Evolutionary conservation across 169 alveolate species (phyloP), one percentile per base, ranked within the genome.

Genomic region (Perkinsus marinus): DNA sequence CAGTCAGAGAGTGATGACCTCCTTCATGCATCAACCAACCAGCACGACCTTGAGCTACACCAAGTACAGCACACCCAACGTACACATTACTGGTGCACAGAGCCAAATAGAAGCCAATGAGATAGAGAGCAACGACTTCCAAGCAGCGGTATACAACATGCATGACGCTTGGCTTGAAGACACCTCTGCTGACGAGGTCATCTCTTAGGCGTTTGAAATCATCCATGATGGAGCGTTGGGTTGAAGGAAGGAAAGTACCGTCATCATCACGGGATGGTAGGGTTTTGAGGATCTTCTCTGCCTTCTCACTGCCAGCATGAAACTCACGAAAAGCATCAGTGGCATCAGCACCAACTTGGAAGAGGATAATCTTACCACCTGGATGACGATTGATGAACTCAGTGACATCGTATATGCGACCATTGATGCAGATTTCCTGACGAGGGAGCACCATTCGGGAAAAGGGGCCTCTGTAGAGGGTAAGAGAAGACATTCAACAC

Each of bases 11-110:
- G 68, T 91, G 68, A 43, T 91, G 92, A 22, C 92, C 92, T 30
- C 92, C 92, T 89, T 91, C 92, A 89, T 91, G 92, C 92, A 47
- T 89, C 36, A 91, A 37, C 92, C 92, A 91, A 36, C 92, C 92
- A 37, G 68, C 68, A 6, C 92, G 92, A 3, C 92, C 92, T n/a
- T 38, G 39, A 0, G 92, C 90, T 36, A 91, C 13, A 34, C 92
- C 92, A 26, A 41, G 0, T 0, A 57, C 22, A 38, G 69, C 41
- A 39, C 39, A 19, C 37, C 68, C 90, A 19, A 39, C 9, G 43
- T 22, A 9, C 10, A 46, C 68, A 22, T 19, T 38, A 19, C 7
- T 43, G 37, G 46, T 39, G 22, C 10, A 34, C 13, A 26, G 36
- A 26, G 69, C 68, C 22, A 91, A 39, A 39, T 36, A 39, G 90